These are phyloP conservation scores for Salpingoeca rosetta DNA, from an alignment of 78 protist species.

Conservation along the genomic window DNA sequence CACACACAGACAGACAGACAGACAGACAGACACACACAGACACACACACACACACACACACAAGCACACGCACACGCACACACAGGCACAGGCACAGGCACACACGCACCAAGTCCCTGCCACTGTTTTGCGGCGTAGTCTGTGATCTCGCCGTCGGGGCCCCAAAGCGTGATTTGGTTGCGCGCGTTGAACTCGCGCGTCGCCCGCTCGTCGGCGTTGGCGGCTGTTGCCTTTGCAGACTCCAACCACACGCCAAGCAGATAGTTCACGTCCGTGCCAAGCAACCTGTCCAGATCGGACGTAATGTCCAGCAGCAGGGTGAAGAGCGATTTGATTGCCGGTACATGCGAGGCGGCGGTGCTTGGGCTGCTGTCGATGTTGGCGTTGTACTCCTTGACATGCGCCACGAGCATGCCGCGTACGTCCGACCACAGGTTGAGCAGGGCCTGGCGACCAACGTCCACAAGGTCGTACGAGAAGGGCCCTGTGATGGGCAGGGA, in stretches of 20 bases:
- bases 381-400: too few relatives aligned
- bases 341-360: too few relatives aligned
- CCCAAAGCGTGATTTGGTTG: conserved; percentile 57
- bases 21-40: background rate
- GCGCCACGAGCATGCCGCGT: too few relatives aligned
- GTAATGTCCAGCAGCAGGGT: background rate
- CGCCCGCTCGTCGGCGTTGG: background rate
- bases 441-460: conserved; percentile 25
- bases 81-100: conserved; percentile 7
- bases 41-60: background rate
- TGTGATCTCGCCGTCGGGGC: conserved; percentile 33
- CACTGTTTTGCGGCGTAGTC: conserved; percentile 51
- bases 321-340: too few relatives aligned
- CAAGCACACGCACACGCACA: background rate
- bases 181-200: conserved; percentile 26
- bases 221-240: background rate
- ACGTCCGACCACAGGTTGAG: too few relatives aligned
- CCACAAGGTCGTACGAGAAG: conserved; percentile 27
- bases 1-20: too few relatives aligned
- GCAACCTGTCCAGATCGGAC: background rate
- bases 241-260: conserved; percentile 25
- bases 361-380: too few relatives aligned
- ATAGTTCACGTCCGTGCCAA: background rate
- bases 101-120: conserved; percentile 23
- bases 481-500: too few relatives aligned